Evolutionary conservation across 805 yeast genomes (phyloP), one percentile per base, ranked within the genome.

Genomic region (Pichia paraexigua): DNA sequence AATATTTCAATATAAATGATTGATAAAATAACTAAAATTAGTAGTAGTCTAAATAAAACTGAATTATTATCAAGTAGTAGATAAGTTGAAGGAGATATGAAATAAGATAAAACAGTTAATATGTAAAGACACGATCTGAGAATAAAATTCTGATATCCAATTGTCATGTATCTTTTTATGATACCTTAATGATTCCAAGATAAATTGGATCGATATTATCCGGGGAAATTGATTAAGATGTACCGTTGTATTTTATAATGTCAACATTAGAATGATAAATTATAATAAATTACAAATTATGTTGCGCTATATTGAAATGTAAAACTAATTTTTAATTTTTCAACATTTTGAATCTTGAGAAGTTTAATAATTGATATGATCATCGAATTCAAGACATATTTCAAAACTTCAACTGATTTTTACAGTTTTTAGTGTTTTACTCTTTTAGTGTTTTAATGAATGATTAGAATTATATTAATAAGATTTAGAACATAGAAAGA

Each of bases 401-500:
- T 28, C 30, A 10, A 28, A 28, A 28, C 13, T 28, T n/a, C n/a
- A n/a, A n/a, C n/a, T n/a, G n/a, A n/a, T n/a, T n/a, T n/a, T 10
- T 10, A 28, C 13, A 28, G 30, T 2, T 10, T 28, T 10, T 12
- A 28, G 30, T 12, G 9, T 32, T 15, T 32, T n/a, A n/a, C n/a
- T n/a, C n/a, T 13, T 32, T 10, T 32, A 32, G 13, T 5, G n/a
- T 32, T 24, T n/a, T 3, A 35, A 35, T 6, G 11, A n/a, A 35
- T n/a, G 18, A n/a, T 35, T 17, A 35, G 20, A 35, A 7, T 35
- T 17, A 35, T n/a, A 35, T 17, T 35, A 35, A 13, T 11, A 15
- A 8, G 37, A 32, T 39, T 44, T 35, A 45, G 52, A 49, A 49
- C 52, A 49, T 49, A 49, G 52, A 49, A 49, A 45, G 52, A 43